Evolutionary conservation across 2,329 filamentous ascomycete genomes (phyloP).

Genomic region (Fusarium compactum): DNA sequence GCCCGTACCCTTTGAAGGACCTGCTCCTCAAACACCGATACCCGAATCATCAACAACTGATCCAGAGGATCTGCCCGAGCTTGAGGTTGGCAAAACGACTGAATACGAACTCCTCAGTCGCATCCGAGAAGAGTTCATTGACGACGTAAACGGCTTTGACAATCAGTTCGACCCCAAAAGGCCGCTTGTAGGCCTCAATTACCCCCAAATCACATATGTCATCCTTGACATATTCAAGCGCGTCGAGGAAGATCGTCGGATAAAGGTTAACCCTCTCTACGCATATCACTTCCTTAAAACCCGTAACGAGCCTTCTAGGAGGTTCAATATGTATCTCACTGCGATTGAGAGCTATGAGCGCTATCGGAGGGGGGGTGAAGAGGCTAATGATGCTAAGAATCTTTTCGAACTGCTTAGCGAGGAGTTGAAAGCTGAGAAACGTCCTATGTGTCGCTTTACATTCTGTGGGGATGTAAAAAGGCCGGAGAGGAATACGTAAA

Average conservation of each 20-base stretch:
- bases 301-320: background rate
- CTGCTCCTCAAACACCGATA: background rate
- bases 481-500: too few species aligned
- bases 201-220: background rate
- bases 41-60: background rate
- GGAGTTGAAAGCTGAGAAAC: too few species aligned
- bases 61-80: background rate
- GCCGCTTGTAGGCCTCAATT: background rate
- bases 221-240: background rate
- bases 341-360: too few species aligned
- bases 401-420: too few species aligned
- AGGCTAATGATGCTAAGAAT: too few species aligned
- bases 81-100: too few species aligned
- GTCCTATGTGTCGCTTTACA: too few species aligned
- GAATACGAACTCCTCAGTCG: too few species aligned
- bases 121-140: background rate
- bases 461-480: too few species aligned
- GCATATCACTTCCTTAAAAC: background rate
- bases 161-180: constrained; percentile 10
- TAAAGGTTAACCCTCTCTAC: too few species aligned
- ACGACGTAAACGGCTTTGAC: background rate
- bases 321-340: too few species aligned
- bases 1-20: background rate
- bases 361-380: too few species aligned
- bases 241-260: background rate